Base-by-base conservation (phyloP, 495 filamentous ascomycete genomes). In the Podospora sp. region DNA sequence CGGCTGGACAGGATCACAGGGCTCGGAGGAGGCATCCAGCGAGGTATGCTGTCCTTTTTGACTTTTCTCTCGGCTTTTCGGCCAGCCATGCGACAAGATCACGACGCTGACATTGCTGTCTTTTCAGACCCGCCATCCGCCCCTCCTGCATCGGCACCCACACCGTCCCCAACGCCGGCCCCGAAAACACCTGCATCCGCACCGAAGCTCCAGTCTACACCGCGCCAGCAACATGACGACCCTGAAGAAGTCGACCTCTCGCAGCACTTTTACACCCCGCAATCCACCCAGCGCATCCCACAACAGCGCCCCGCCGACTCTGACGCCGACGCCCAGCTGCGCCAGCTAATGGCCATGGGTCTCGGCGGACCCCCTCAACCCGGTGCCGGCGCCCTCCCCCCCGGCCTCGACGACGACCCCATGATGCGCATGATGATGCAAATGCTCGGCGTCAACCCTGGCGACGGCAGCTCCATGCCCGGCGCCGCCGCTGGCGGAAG, bases 1-100 rank as follows among this genome's bases (percentile, higher is more conserved):
- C 85, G 95, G 68, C 82, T 99, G 64, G 89, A 93, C 66, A 91
- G 88, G 71, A 98, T 99, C 80, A 92, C 91, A 24, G 89, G 88
- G 24, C 70, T 92, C 55, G 90, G 87, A 40, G 91, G 92, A 61
- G 86, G 91, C 40, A 73, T 87, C n/a, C 77, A 76, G 55, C 71
- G 78, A 72, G 83, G 84, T 86, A 57, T 49, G 40, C 58, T n/a
- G 27, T 67, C 46, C 68, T 40, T 61, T 12, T 27, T n/a, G n/a
- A 40, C 25, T 53, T 24, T 21, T 64, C 20, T 22, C 29, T 33
- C 29, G 29, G 3, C 29, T 33, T 3, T 8, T 4, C 8, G 4
- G 29, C 29, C 29, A 33, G 29, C 29, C 55, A 5, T 63, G 55
- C 24, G 49, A 71, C 6, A 55, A 55, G 52, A 24, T 11, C 52